Conservation (phyloP, 2,329 filamentous ascomycete species). For the Cladophialophora psammophila region DNA sequence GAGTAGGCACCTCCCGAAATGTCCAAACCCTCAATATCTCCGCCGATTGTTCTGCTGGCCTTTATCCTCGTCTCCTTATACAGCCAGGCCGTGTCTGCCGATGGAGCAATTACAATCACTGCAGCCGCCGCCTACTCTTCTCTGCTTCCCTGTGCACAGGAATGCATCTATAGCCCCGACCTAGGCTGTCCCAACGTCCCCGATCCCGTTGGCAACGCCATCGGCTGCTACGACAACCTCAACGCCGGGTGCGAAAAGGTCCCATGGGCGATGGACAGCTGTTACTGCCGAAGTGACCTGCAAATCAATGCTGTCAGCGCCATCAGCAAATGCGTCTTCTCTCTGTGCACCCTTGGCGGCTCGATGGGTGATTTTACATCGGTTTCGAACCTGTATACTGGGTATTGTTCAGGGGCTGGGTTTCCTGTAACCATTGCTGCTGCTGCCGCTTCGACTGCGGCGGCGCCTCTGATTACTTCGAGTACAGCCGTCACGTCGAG, state of each 20-base stretch:
- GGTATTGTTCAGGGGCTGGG: not conserved
- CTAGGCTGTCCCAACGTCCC: not conserved
- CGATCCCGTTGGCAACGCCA: not conserved
- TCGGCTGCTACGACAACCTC: not conserved
- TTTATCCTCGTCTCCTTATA: not conserved
- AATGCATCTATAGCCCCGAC: not conserved
- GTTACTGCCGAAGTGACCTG: conserved; percentile 1
- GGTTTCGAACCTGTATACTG: conserved; percentile 1
- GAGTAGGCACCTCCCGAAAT: not conserved
- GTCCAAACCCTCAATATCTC: conserved; percentile 1
- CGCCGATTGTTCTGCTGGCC: not conserved
- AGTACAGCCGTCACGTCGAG: not conserved
- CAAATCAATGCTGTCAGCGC: not conserved
- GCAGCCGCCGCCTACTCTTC: not conserved
- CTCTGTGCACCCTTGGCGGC: not conserved
- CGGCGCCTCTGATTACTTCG: not conserved
- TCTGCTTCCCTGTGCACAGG: not conserved
- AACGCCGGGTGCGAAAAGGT: not conserved
- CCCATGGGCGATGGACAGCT: not conserved
- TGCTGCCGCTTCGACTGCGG: conserved; percentile 1
- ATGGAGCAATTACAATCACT: not conserved
- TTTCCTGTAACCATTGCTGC: not conserved
- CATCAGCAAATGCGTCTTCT: not conserved
- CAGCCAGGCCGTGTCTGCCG: not conserved
- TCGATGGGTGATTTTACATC: not conserved